Evolutionary conservation across 192 early-diverging fungal species (phyloP).

Genomic region (Backusella morwellensis): DNA sequence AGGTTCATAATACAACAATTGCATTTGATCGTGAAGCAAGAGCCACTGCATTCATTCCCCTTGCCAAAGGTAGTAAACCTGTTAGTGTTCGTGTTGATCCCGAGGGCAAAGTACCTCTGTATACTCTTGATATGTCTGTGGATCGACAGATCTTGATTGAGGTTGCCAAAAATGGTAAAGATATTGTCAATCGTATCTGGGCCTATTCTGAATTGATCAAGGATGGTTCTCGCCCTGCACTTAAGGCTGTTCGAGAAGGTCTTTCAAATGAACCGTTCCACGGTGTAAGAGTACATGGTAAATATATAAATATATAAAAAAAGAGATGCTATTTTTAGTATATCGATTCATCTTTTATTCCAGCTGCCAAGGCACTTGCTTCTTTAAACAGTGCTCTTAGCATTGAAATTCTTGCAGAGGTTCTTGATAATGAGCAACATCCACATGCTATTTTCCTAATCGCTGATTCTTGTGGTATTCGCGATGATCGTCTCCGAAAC

Average conservation of each 20-base stretch:
- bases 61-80: constrained; percentile 29
- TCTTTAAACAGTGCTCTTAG: constrained; percentile 30
- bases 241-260: constrained; percentile 36
- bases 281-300: constrained; percentile 37
- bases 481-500: neutral
- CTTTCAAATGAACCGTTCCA: constrained; percentile 35
- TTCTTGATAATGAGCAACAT: constrained; percentile 41
- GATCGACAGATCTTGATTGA: constrained; percentile 41
- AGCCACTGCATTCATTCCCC: constrained; percentile 27
- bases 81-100: constrained; percentile 46
- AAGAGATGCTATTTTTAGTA: neutral
- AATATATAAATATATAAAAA: neutral
- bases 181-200: constrained; percentile 40
- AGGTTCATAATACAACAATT: neutral
- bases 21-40: constrained; percentile 28
- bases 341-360: neutral
- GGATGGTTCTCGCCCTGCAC: constrained; percentile 29
- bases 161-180: constrained; percentile 37
- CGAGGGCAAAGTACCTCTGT: constrained; percentile 37
- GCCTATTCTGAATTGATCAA: constrained; percentile 48
- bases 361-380: constrained; percentile 38
- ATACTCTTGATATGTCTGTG: constrained; percentile 37
- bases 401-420: constrained; percentile 34
- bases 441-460: constrained; percentile 30
- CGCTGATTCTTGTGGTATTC: neutral